Evolutionary conservation across 78 protist genomes (phyloP), one percentile per base, ranked within the genome.

Genomic region (Dictyostelium brefeldianum): DNA sequence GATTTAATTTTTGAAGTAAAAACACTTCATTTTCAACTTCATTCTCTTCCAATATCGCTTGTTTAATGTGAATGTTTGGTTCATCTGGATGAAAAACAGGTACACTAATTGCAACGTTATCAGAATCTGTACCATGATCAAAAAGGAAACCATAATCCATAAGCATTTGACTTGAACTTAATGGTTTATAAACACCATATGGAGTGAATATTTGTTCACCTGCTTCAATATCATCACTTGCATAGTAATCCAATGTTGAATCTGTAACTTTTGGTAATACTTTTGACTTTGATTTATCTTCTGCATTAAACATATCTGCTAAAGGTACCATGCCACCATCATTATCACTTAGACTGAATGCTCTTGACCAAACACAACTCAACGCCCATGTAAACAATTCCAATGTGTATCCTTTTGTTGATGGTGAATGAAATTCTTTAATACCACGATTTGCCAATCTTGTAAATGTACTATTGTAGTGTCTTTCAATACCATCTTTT

Each of bases 251-350:
- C 15, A 70, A 22, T 31, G 27, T 22, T 6, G 41, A n/a, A 14
- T 17, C 48, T 29, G 48, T 83, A 2, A 69, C 57, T 41, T 73
- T 65, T 15, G 78, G 69, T 22, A 2, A 11, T 2, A 83, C 91
- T n/a, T 83, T 67, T 51, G 90, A 67, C 29, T 69, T 83, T n/a
- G 80, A 25, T 25, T 51, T 17, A 5, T 25, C 54, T 20, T 53
- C 81, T 4, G 91, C 91, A 74, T 83, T 83, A 41, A 83, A 83
- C 78, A 83, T 73, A 74, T 83, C 91, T 2, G 91, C 91, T 47
- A 83, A 46, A 14, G 91, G 91, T 25, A 83, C 81, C 91, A 83
- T 74, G 17, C 82, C 91, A 47, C 91, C 91, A 43, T 73, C 81
- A 18, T 75, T 51, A 14, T 31, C 48, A 54, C 75, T 57, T 8